Percentiles rank a stretch among this genome's conserved stretches.
Conservation (phyloP, 805 yeast species). For the Kodamaea hsintzibuensis region DNA sequence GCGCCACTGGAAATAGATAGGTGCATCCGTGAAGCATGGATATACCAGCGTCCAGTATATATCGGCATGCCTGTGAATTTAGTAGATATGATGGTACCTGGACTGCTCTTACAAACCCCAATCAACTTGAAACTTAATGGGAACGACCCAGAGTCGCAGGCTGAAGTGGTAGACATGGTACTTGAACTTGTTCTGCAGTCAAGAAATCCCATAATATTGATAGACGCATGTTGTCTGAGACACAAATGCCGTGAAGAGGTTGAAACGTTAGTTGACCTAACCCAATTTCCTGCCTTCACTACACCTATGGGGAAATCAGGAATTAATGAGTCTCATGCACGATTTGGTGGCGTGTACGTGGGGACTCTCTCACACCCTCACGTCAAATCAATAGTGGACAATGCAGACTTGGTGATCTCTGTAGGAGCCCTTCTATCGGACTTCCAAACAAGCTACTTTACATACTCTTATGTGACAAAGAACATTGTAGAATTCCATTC, state of each 20-base stretch:
- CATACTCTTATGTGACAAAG: slow-evolving; percentile 20
- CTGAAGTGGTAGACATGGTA: slow-evolving; percentile 14
- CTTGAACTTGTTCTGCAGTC: slow-evolving; percentile 11
- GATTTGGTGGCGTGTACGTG: slow-evolving; percentile 25
- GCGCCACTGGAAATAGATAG: slow-evolving; percentile 17
- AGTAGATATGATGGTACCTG: slow-evolving; percentile 16
- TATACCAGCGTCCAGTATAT: slow-evolving; percentile 18
- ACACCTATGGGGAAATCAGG: slow-evolving; percentile 29
- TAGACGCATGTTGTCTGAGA: slow-evolving; percentile 24
- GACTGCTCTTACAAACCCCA: slow-evolving; percentile 11
- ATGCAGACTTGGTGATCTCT: slow-evolving; percentile 22
- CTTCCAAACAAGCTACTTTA: slow-evolving; percentile 26
- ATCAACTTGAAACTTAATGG: slow-evolving; percentile 15
- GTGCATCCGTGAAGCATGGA: slow-evolving; percentile 18
- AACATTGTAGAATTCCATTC: slow-evolving; percentile 26
- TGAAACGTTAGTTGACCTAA: slow-evolving; percentile 15
- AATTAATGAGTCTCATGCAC: slow-evolving; percentile 20
- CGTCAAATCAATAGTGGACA: slow-evolving; percentile 22
- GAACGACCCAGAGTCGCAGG: slow-evolving; percentile 14
- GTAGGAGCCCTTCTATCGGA: slow-evolving; percentile 25
- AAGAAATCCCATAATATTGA: slow-evolving; percentile 20
- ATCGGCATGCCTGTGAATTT: slow-evolving; percentile 18
- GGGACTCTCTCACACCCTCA: slow-evolving; percentile 24
- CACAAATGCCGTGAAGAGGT: slow-evolving; percentile 21
- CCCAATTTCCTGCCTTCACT: slow-evolving; percentile 20